Conservation (phyloP, 306 rosid genomes). For the Cyamopsis tetragonoloba region DNA sequence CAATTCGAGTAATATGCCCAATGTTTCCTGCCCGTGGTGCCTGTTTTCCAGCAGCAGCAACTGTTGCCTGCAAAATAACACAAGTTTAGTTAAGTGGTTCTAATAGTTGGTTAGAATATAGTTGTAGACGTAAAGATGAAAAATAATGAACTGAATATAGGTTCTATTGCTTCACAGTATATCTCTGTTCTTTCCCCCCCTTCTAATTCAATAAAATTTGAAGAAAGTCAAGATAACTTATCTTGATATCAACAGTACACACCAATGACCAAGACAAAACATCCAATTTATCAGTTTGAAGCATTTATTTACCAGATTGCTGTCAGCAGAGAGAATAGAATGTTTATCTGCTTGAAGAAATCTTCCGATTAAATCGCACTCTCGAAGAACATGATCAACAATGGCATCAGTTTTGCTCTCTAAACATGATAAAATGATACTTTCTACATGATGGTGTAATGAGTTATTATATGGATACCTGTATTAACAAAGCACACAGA, state of each 20-base stretch:
- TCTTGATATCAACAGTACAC: not conserved
- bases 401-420: slow-evolving; percentile 72
- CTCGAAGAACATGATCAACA: slow-evolving; percentile 75
- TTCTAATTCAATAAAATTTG: not conserved
- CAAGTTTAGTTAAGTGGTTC: slow-evolving; percentile 11
- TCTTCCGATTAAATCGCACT: slow-evolving; percentile 79
- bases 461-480: slow-evolving; percentile 92
- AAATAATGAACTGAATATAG: not conserved
- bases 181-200: not conserved
- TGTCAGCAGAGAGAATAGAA: slow-evolving; percentile 54
- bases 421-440: slow-evolving; percentile 76
- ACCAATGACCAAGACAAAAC: slow-evolving; percentile 10
- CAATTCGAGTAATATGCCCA: slow-evolving; percentile 78
- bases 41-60: slow-evolving; percentile 56
- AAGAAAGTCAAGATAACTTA: slow-evolving; percentile 9
- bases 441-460: slow-evolving; percentile 91
- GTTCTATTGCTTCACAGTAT: slow-evolving; percentile 5
- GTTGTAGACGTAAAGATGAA: slow-evolving; percentile 9
- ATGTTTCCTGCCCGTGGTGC: slow-evolving; percentile 81
- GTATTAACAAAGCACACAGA: slow-evolving; percentile 32
- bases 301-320: slow-evolving; percentile 50
- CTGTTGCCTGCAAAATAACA: slow-evolving; percentile 68
- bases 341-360: slow-evolving; percentile 69
- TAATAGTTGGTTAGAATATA: too few species aligned
- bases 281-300: slow-evolving; percentile 28